Conservation (phyloP, 2,329 filamentous ascomycete genomes). For the Bertia moriformis region DNA sequence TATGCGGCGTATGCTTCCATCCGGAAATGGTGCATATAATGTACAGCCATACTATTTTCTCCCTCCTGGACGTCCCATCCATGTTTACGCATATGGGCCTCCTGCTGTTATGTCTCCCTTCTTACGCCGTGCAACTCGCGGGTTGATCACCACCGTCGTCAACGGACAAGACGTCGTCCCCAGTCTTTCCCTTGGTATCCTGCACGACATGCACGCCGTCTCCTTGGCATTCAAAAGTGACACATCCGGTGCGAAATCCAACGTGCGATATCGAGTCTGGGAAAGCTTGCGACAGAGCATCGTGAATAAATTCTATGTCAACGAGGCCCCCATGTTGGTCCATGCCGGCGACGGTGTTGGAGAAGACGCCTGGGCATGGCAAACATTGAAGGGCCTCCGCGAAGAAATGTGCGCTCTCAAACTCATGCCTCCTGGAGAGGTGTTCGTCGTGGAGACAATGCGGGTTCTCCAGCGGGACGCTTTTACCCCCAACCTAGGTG, state of each 20-base stretch:
- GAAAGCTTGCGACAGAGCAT: slow-evolving; percentile 23
- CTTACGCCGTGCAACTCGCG: slow-evolving; percentile 27
- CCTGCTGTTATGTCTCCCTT: slow-evolving; percentile 26
- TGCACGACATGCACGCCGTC: slow-evolving; percentile 30
- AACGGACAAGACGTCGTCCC: slow-evolving; percentile 32
- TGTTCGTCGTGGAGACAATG: slow-evolving; percentile 31
- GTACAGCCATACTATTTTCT: slow-evolving; percentile 8
- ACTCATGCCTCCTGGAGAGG: slow-evolving; percentile 29
- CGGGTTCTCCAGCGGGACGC: slow-evolving; percentile 27
- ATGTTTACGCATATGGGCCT: slow-evolving; percentile 33
- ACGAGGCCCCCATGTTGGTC: slow-evolving; percentile 18
- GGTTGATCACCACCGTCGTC: slow-evolving; percentile 29
- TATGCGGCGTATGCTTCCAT: background rate
- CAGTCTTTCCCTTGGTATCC: slow-evolving; percentile 27
- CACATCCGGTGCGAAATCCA: slow-evolving; percentile 23
- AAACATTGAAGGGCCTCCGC: slow-evolving; percentile 24
- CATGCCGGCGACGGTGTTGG: slow-evolving; percentile 22
- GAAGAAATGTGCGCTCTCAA: slow-evolving; percentile 29
- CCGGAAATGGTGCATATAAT: slow-evolving; percentile 11
- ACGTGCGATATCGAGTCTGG: slow-evolving; percentile 27
- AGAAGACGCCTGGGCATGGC: slow-evolving; percentile 32
- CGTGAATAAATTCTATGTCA: slow-evolving; percentile 21
- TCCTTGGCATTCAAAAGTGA: slow-evolving; percentile 29
- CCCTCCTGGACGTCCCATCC: slow-evolving; percentile 27
- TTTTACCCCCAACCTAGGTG: slow-evolving; percentile 6